A percentile compares a stretch with the other conserved stretches of the same genome.
phyloP scores from a whole-genome alignment of 805 yeast species.

The Cyberlindnera amylophila region DNA sequence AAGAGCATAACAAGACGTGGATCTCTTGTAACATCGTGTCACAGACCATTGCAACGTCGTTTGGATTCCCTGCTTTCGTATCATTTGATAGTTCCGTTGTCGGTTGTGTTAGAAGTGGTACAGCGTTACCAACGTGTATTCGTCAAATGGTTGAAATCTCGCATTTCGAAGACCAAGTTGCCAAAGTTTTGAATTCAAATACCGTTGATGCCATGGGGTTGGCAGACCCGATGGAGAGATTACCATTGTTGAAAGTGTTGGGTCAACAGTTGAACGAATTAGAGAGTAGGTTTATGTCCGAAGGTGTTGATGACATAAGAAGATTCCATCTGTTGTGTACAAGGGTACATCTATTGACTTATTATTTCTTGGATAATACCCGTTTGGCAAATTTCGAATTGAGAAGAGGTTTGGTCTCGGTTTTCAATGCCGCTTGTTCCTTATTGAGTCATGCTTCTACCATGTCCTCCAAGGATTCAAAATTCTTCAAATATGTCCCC shows the following conservation, averaged over 20 bases:
- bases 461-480: conserved; percentile 55
- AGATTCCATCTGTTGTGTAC: conserved; percentile 67
- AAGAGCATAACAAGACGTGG: conserved; percentile 90
- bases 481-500: conserved; percentile 75
- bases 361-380: conserved; percentile 66
- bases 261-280: conserved; percentile 71
- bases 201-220: conserved; percentile 63
- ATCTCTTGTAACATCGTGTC: conserved; percentile 87
- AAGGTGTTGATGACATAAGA: conserved; percentile 61
- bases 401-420: conserved; percentile 67
- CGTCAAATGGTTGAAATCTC: conserved; percentile 79
- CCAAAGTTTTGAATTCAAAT: conserved; percentile 70
- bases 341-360: conserved; percentile 77
- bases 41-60: conserved; percentile 85
- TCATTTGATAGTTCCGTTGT: conserved; percentile 72
- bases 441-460: conserved; percentile 62
- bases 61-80: conserved; percentile 92
- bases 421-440: conserved; percentile 76
- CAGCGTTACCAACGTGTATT: conserved; percentile 37
- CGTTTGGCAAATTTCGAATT: conserved; percentile 48
- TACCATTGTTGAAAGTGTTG: conserved; percentile 70
- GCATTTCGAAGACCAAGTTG: conserved; percentile 81
- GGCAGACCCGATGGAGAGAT: conserved; percentile 63
- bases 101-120: conserved; percentile 46
- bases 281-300: conserved; percentile 51